Evolutionary conservation across 441 rosid genomes (phyloP), one percentile per base, ranked within the genome.

Genomic region (Populus hybrid): DNA sequence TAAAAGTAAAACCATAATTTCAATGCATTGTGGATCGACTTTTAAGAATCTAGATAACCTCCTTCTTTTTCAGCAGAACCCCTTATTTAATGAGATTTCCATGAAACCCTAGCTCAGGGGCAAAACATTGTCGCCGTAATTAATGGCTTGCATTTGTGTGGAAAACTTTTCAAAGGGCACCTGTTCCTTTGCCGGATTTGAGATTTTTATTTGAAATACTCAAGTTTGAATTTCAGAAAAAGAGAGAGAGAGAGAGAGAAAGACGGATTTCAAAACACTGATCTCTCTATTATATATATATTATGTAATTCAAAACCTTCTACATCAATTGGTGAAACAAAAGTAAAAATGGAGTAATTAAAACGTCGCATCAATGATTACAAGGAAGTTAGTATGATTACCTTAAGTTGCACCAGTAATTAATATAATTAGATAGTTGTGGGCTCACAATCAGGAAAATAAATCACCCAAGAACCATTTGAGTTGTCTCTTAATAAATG

Each of bases 401-500:
- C 67, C 67, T 30, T 72, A 30, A n/a, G 14, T 50, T 6, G 6
- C 57, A 5, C 30, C 46, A 5, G 20, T 14, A 46, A 1, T 4
- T 38, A 38, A 38, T 10, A 38, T 38, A 38, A 50, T 5, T 50
- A 50, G 57, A 50, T 14, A 14, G 20, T 14, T 40, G 28, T 38
- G 16, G 10, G 46, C 36, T 66, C 26, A 65, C 24, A 26, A 74
- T 74, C 57, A 65, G 18, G 26, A 71, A 34, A 20, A 20, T 14
- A 59, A 64, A 16, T 4, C 66, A 16, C 9, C 46, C 53, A 32
- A 21, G 36, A 32, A 28, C 53, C 67, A 53, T 4, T 1, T 12
- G 72, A 75, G 65, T 18, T 9, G 78, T 75, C 50, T 67, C 24
- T 50, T 67, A 67, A 67, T 61, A 40, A 28, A 67, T 75, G 61